These are phyloP conservation scores for Solanum hybrid DNA, from an alignment of 305 asterid genomes.

Conservation along the genomic window DNA sequence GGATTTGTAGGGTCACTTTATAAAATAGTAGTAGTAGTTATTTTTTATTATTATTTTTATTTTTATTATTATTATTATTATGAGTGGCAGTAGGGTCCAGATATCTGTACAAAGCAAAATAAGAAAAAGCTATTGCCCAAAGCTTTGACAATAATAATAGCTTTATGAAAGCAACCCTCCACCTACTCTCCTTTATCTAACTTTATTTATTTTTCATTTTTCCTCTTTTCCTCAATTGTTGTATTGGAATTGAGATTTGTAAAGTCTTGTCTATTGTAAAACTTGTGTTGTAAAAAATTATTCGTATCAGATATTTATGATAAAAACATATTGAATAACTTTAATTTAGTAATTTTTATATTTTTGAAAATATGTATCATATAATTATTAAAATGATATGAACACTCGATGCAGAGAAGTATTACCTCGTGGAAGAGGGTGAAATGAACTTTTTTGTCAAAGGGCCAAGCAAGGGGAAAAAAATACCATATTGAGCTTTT, in stretches of 20 bases:
- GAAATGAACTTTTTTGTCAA: neutral
- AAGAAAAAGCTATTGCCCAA: slow-evolving; percentile 9
- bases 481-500: neutral
- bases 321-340: neutral
- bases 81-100: slow-evolving; percentile 2
- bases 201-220: neutral
- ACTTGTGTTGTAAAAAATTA: neutral
- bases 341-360: neutral
- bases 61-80: neutral
- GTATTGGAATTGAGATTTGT: neutral
- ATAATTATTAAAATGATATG: neutral
- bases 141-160: slow-evolving; percentile 7
- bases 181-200: neutral
- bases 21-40: neutral
- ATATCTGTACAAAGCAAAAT: slow-evolving; percentile 1
- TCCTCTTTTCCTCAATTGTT: neutral
- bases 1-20: neutral
- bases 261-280: neutral
- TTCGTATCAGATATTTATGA: neutral
- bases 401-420: neutral
- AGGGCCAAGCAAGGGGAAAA: neutral
- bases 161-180: slow-evolving; percentile 10
- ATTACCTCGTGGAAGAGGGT: neutral
- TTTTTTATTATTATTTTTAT: neutral
- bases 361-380: neutral